phyloP scores from a whole-genome alignment of 257 asterid genomes.

The Osmanthus fragrans region DNA sequence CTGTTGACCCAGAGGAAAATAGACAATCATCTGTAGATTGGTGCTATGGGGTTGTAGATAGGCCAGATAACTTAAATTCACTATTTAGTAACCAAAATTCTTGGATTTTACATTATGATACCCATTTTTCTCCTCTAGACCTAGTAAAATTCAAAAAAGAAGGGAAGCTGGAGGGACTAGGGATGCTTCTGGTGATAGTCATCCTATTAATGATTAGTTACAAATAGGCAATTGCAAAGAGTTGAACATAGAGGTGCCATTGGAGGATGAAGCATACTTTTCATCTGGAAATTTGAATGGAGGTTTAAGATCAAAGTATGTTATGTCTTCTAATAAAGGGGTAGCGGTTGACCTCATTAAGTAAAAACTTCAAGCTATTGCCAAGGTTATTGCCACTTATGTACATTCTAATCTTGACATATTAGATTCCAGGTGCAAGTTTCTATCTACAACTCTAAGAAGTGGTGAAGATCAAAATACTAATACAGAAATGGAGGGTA shows the following conservation, averaged over 20 bases:
- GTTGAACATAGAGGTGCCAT: slow-evolving; percentile 30
- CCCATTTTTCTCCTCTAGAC: too few species aligned
- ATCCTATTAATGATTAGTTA: slow-evolving; percentile 33
- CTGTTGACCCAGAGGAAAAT: slow-evolving; percentile 32
- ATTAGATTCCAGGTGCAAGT: slow-evolving; percentile 35
- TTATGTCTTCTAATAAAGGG: slow-evolving; percentile 59
- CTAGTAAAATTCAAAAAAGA: too few species aligned
- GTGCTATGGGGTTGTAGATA: slow-evolving; percentile 32
- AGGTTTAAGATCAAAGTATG: slow-evolving; percentile 41
- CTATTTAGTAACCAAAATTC: too few species aligned
- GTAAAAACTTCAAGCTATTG: slow-evolving; percentile 90
- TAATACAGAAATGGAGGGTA: slow-evolving; percentile 42
- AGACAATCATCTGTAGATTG: slow-evolving; percentile 35
- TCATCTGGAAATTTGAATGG: slow-evolving; percentile 44
- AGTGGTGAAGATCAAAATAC: slow-evolving; percentile 45
- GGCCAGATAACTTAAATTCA: slow-evolving; percentile 24
- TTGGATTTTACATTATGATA: too few species aligned
- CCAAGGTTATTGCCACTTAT: slow-evolving; percentile 86
- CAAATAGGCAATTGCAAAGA: slow-evolving; percentile 35
- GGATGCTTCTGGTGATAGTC: slow-evolving; percentile 42
- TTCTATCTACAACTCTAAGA: slow-evolving; percentile 46
- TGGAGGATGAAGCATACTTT: slow-evolving; percentile 43
- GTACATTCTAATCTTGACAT: slow-evolving; percentile 48
- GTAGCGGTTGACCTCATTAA: slow-evolving; percentile 81
- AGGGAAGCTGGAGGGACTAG: too few species aligned